Conservation (phyloP, 2,329 filamentous ascomycete genomes). For the Fusarium brevicatenulatum region DNA sequence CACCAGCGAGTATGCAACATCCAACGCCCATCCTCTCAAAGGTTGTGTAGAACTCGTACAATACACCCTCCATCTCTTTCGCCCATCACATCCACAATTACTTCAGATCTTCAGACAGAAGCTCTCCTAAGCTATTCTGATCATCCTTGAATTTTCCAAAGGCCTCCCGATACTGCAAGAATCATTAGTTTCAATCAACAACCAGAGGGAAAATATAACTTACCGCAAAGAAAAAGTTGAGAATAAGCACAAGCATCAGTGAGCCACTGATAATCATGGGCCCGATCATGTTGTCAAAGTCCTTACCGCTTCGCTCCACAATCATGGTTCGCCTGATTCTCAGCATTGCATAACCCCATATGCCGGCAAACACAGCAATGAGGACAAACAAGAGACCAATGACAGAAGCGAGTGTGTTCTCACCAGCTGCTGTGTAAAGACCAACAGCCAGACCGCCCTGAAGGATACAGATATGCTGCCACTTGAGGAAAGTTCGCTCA, state of each 20-base stretch:
- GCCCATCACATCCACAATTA: slow-evolving; percentile 12
- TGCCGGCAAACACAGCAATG: slow-evolving; percentile 83
- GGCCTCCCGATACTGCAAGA: slow-evolving; percentile 47
- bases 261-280: slow-evolving; percentile 85
- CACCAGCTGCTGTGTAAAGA: slow-evolving; percentile 87
- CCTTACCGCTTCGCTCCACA: slow-evolving; percentile 83
- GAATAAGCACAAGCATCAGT: slow-evolving; percentile 77
- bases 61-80: slow-evolving; percentile 13
- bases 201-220: slow-evolving; percentile 39
- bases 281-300: slow-evolving; percentile 90
- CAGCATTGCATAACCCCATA: slow-evolving; percentile 90
- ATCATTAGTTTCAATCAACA: slow-evolving; percentile 15
- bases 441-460: slow-evolving; percentile 85
- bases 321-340: slow-evolving; percentile 82
- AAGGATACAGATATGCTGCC: slow-evolving; percentile 93
- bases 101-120: slow-evolving; percentile 46
- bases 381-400: slow-evolving; percentile 86
- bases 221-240: slow-evolving; percentile 93
- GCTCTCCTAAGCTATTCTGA: slow-evolving; percentile 3
- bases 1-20: slow-evolving; percentile 28
- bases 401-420: slow-evolving; percentile 77
- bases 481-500: slow-evolving; percentile 97
- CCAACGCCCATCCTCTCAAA: slow-evolving; percentile 27
- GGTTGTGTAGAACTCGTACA: slow-evolving; percentile 10
- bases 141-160: slow-evolving; percentile 45